phyloP scores from a whole-genome alignment of 2,329 filamentous ascomycete species.

The Parasarocladium wereldwijsianum region DNA sequence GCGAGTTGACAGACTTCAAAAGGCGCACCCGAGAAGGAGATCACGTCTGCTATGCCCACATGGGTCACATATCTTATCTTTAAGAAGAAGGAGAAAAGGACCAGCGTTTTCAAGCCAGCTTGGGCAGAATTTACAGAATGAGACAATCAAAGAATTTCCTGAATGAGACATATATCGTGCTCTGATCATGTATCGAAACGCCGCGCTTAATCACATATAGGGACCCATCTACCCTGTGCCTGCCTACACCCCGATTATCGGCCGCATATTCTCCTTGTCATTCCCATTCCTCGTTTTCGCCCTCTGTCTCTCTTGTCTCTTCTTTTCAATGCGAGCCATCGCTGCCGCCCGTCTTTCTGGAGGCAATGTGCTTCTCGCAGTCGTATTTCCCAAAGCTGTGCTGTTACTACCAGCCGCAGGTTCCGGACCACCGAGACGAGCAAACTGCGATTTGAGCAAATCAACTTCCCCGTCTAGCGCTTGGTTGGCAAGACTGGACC shows the following conservation, averaged over 20 bases:
- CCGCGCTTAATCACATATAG: conserved; percentile 1
- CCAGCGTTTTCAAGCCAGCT: too few species aligned
- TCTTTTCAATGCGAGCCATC: conserved; percentile 37
- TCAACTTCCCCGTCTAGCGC: conserved; percentile 23
- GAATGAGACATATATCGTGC: too few species aligned
- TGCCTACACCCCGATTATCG: conserved; percentile 7
- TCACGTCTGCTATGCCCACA: too few species aligned
- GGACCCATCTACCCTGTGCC: conserved; percentile 1
- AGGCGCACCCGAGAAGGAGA: too few species aligned
- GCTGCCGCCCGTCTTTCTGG: conserved; percentile 38
- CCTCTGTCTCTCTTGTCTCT: conserved; percentile 34
- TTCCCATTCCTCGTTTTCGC: conserved; percentile 15
- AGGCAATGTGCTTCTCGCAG: conserved; percentile 28
- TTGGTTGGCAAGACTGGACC: conserved; percentile 11
- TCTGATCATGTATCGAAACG: neutral
- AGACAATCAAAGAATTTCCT: too few species aligned
- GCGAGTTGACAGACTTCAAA: too few species aligned
- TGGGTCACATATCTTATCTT: too few species aligned
- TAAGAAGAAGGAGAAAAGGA: too few species aligned
- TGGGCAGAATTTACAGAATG: too few species aligned
- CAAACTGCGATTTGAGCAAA: conserved; percentile 29
- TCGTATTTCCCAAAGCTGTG: conserved; percentile 19
- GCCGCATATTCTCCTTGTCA: conserved; percentile 38
- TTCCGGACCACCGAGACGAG: conserved; percentile 26
- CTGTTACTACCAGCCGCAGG: conserved; percentile 11